Evolutionary conservation across 2,329 filamentous ascomycete genomes (phyloP), one percentile per base, ranked within the genome.

Genomic region (Diaporthe eres): DNA sequence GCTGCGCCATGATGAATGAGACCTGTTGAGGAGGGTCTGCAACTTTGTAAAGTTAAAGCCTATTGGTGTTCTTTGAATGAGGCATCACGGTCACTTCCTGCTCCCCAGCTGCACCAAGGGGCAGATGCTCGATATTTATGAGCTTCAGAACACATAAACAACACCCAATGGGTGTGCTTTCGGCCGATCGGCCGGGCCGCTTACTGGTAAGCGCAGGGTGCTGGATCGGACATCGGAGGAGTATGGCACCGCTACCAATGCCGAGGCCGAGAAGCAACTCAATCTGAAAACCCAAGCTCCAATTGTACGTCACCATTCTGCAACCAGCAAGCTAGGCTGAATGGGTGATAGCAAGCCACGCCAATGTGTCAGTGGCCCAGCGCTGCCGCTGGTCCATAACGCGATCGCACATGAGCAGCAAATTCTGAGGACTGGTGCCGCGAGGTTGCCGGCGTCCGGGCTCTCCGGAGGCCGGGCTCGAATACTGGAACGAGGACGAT

Each of bases 1-100:
- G 65, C 28, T 73, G 57, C 31, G 72, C n/a, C 72, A 74, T 74
- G 17, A 19, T 44, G 51, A 60, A 25, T 42, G 39, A 49, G 28
- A 34, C 13, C 8, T 37, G 49, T 13, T 22, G n/a, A 12, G 15
- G n/a, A 55, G 5, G 34, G 9, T 42, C 15, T 55, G 15, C 7
- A 6, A 13, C 12, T 53, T 25, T 8, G 15, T 17, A 22, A 22
- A 28, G 2, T 25, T 25, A 3, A 9, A 68, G 13, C 15, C 22
- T 28, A 10, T 39, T 13, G 28, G 13, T 17, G 2, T 25, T 4
- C 25, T 25, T 15, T 15, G 4, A 28, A n/a, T 28, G n/a, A 68
- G 25, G 31, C 31, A 68, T n/a, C 22, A 31, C 34, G 6, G 1
- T 55, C 17, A 8, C 31, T 17, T 4, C 2, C 22, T 34, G 3